Base-by-base conservation (phyloP, 768 basidiomycete genomes). In the Austroboletus eburneus region DNA sequence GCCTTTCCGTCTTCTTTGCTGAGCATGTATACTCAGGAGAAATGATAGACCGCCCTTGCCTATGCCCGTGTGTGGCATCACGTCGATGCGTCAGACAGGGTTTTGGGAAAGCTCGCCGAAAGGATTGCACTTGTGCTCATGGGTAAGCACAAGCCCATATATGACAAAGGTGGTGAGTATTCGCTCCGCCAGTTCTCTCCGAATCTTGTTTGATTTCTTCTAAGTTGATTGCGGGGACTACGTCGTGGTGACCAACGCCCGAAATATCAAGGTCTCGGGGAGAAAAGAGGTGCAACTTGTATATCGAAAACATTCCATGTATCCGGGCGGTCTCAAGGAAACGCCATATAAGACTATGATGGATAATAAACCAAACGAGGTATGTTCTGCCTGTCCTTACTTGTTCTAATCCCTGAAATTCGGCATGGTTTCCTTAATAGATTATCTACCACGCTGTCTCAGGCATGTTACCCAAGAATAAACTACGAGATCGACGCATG, bases 121-220 rank as follows among this genome's bases (percentile, higher is more conserved):
- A 79, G 91, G 29, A 96, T 99, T 57, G 95, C 96, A 3, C 79
- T 91, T 48, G 92, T 93, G 25, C 77, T 99, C 38, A 97, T 97
- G 95, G 96, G 95, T 62, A 99, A 98, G 71, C 93, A 98, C 68
- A 99, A 98, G 63, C 94, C 95, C 6, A 91, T 94, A 33, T 98
- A 90, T 59, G 92, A 98, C 69, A 91, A 91, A 9, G 78, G 85
- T 54, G 80, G 95, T 92, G 51, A 48, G 85, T 70, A 14, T 25
- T 13, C 12, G 22, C 32, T 12, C 16, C 22, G 12, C 29, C 20
- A 2, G 9, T 2, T 10, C 2, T 41, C 3, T 17, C 3, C n/a
- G 8, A 20, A 12, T 30, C 3, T 14, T n/a, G 17, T 17, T 37
- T 52, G 34, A 55, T 20, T 9, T 3, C 16, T 40, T n/a, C 43